These are phyloP conservation scores for Cicer bijugum DNA, from an alignment of 306 rosid genomes.

Conservation along the genomic window DNA sequence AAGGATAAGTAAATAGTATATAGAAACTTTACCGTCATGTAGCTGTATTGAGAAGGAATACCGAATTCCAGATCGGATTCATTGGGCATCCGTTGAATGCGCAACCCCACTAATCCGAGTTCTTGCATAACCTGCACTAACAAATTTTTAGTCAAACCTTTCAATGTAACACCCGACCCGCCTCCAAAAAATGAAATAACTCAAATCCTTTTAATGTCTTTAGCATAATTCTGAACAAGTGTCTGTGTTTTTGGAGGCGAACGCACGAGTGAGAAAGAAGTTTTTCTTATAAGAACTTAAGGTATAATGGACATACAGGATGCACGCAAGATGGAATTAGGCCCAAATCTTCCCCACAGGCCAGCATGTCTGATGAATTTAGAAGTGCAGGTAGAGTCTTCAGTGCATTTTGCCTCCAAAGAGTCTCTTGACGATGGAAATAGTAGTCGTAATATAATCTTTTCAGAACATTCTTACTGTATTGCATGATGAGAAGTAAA, in stretches of 20 bases:
- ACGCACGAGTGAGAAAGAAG: not conserved
- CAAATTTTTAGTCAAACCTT: slow-evolving; percentile 25
- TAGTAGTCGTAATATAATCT: slow-evolving; percentile 85
- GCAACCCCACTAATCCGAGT: slow-evolving; percentile 84
- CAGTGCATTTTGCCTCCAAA: slow-evolving; percentile 93
- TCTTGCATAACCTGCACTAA: slow-evolving; percentile 91
- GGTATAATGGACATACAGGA: slow-evolving; percentile 67
- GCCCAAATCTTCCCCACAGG: slow-evolving; percentile 98
- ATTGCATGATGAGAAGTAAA: slow-evolving; percentile 35
- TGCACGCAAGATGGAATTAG: slow-evolving; percentile 96
- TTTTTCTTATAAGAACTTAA: slow-evolving; percentile 17
- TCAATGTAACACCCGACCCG: not conserved
- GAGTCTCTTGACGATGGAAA: slow-evolving; percentile 94
- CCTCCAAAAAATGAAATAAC: slow-evolving; percentile 14
- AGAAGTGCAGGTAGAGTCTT: slow-evolving; percentile 92
- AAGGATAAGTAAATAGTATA: slow-evolving; percentile 33
- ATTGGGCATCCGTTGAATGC: slow-evolving; percentile 96
- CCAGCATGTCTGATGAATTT: slow-evolving; percentile 86
- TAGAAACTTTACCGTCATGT: slow-evolving; percentile 77
- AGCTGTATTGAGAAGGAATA: slow-evolving; percentile 86
- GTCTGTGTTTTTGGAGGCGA: not conserved
- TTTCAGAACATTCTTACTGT: slow-evolving; percentile 84
- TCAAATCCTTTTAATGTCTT: slow-evolving; percentile 1
- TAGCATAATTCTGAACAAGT: not conserved
- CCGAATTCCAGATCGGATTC: slow-evolving; percentile 90